Percentiles rank a stretch among this genome's conserved stretches.
phyloP scores from a whole-genome alignment of 2,329 filamentous ascomycete species.

The Talaromyces sp. region DNA sequence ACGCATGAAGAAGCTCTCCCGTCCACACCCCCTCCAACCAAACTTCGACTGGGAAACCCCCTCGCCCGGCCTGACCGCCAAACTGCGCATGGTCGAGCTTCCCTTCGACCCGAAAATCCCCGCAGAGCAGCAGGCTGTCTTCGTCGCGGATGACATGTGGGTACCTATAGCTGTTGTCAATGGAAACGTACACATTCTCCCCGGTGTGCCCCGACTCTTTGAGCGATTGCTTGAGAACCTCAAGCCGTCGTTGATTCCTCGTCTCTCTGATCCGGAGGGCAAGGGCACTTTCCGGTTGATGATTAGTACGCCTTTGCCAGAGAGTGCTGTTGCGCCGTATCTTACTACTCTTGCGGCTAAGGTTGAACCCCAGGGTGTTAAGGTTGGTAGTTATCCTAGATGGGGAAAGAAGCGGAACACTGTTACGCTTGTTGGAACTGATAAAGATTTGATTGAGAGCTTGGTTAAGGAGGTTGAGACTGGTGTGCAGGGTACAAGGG shows the following conservation, averaged over 20 bases:
- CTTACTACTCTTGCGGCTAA: constrained; percentile 76
- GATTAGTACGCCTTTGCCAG: constrained; percentile 83
- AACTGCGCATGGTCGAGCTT: constrained; percentile 86
- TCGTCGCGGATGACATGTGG: constrained; percentile 81
- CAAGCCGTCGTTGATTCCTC: constrained; percentile 69
- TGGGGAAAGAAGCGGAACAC: constrained; percentile 89
- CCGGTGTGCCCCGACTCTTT: constrained; percentile 85
- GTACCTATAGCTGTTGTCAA: constrained; percentile 88
- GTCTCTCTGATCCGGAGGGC: constrained; percentile 76
- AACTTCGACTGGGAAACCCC: constrained; percentile 84
- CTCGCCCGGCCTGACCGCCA: constrained; percentile 75
- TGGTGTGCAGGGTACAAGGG: constrained; percentile 72
- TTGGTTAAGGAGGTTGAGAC: constrained; percentile 76
- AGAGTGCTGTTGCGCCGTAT: constrained; percentile 82
- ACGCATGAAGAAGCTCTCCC: constrained; percentile 81
- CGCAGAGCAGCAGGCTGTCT: constrained; percentile 72
- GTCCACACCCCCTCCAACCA: constrained; percentile 70
- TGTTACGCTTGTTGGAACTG: constrained; percentile 80
- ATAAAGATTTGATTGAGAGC: constrained; percentile 75
- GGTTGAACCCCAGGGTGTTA: constrained; percentile 76
- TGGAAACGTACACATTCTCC: constrained; percentile 89
- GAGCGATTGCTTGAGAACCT: constrained; percentile 76
- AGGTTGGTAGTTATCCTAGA: constrained; percentile 92
- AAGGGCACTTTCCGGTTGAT: constrained; percentile 78
- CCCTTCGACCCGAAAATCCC: constrained; percentile 72